phyloP scores from a whole-genome alignment of 2,329 filamentous ascomycete species.

The Colletotrichum zoysiae region DNA sequence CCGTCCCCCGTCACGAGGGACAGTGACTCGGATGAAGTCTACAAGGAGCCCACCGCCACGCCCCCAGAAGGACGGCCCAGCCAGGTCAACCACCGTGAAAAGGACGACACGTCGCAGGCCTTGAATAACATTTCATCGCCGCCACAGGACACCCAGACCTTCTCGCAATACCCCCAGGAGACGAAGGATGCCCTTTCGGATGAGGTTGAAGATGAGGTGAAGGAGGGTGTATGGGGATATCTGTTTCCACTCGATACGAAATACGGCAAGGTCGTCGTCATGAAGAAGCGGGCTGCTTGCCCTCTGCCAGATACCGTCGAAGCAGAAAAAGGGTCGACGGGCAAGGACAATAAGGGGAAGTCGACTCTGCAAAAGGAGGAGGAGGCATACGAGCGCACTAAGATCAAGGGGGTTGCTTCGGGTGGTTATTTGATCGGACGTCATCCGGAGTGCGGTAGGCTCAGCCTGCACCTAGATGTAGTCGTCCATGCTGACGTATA shows the following conservation, averaged over 20 bases:
- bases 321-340: slow-evolving; percentile 52
- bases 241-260: slow-evolving; percentile 83
- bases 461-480: slow-evolving; percentile 16
- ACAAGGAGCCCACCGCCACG: slow-evolving; percentile 79
- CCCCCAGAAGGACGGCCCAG: slow-evolving; percentile 73
- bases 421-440: slow-evolving; percentile 92
- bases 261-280: slow-evolving; percentile 75
- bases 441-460: slow-evolving; percentile 92
- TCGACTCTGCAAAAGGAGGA: slow-evolving; percentile 66
- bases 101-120: slow-evolving; percentile 61
- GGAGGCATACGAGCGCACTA: slow-evolving; percentile 72
- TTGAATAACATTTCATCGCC: slow-evolving; percentile 63
- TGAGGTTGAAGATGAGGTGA: slow-evolving; percentile 85
- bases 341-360: slow-evolving; percentile 57
- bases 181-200: slow-evolving; percentile 79
- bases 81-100: slow-evolving; percentile 65
- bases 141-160: slow-evolving; percentile 71
- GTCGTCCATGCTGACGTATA: slow-evolving; percentile 34
- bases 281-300: slow-evolving; percentile 81
- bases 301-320: slow-evolving; percentile 66
- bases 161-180: slow-evolving; percentile 79
- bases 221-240: slow-evolving; percentile 96
- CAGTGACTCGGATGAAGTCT: slow-evolving; percentile 58
- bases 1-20: slow-evolving; percentile 83
- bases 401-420: slow-evolving; percentile 72